Percentiles rank a stretch among this genome's conserved stretches.
phyloP scores from a whole-genome alignment of 805 yeast species.

The Ascoidea asiatica region DNA sequence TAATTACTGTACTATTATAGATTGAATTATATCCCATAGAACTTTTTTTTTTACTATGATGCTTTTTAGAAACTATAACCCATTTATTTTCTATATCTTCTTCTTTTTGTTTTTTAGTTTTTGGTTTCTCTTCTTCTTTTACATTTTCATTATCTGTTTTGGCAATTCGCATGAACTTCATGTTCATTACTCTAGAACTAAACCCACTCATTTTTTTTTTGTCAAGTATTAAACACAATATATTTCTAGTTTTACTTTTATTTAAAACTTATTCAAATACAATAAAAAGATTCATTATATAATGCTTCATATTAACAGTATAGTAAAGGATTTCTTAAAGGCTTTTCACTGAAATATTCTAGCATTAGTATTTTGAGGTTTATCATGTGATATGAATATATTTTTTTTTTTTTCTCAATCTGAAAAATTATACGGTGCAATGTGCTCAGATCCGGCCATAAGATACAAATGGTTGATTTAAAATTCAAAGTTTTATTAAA shows the following conservation, averaged over 20 bases:
- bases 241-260: neutral
- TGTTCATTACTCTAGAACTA: constrained; percentile 66
- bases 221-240: neutral
- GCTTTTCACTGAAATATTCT: too few species aligned
- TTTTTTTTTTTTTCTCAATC: neutral
- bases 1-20: neutral
- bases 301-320: too few species aligned
- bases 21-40: neutral
- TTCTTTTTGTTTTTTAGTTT: constrained; percentile 24
- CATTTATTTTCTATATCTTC: constrained; percentile 1
- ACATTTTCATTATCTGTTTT: constrained; percentile 19
- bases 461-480: neutral
- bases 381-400: too few species aligned
- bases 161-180: constrained; percentile 59
- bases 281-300: too few species aligned
- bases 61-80: neutral
- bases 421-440: too few species aligned
- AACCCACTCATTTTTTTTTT: constrained; percentile 19
- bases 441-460: neutral
- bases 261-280: too few species aligned
- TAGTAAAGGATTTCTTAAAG: too few species aligned
- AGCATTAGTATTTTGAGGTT: too few species aligned
- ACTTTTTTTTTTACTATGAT: too few species aligned
- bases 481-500: neutral
- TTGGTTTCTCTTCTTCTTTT: constrained; percentile 21